A percentile compares a stretch with the other conserved stretches of the same genome.
Conservation (phyloP, 1,284 basidiomycete species). For the Porogramme epimiltina region DNA sequence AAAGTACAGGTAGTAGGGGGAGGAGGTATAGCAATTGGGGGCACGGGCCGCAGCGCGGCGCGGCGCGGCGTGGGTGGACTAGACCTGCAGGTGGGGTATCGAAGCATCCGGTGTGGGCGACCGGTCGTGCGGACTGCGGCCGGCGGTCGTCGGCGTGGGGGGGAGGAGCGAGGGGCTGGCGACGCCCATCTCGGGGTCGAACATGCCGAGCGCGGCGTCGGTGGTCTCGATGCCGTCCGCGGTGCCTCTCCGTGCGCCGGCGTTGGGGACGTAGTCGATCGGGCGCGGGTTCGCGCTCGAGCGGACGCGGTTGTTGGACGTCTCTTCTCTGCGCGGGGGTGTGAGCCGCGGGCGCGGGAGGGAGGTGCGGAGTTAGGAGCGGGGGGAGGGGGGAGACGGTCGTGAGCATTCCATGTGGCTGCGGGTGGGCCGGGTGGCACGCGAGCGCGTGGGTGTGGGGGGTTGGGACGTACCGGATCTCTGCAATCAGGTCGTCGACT, state of each 20-base stretch:
- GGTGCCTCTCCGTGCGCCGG: slow-evolving; percentile 63
- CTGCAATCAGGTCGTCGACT: slow-evolving; percentile 76
- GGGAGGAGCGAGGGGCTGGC: slow-evolving; percentile 21
- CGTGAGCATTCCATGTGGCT: background rate
- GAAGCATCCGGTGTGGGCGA: slow-evolving; percentile 19
- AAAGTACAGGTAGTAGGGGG: slow-evolving; percentile 13
- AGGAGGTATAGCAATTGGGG: slow-evolving; percentile 10
- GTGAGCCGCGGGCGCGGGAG: background rate
- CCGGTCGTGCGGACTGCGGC: slow-evolving; percentile 1
- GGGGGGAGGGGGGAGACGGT: background rate
- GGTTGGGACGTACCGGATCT: slow-evolving; percentile 62
- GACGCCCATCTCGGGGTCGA: slow-evolving; percentile 52
- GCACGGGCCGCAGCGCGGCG: too few species aligned
- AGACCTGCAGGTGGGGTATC: slow-evolving; percentile 46
- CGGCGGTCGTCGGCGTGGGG: slow-evolving; percentile 15
- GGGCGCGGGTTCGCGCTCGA: slow-evolving; percentile 63
- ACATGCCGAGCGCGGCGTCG: slow-evolving; percentile 48
- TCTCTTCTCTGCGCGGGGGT: slow-evolving; percentile 64
- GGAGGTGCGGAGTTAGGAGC: background rate
- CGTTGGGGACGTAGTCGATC: slow-evolving; percentile 68
- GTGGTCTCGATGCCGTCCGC: slow-evolving; percentile 68
- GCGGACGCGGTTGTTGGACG: slow-evolving; percentile 74
- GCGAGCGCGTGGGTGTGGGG: background rate
- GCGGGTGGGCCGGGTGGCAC: too few species aligned
- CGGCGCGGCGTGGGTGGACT: slow-evolving; percentile 9